Percentiles rank a stretch among this genome's conserved stretches.
phyloP scores from a whole-genome alignment of 2,329 filamentous ascomycete species.

The Neofusicoccum sp. region DNA sequence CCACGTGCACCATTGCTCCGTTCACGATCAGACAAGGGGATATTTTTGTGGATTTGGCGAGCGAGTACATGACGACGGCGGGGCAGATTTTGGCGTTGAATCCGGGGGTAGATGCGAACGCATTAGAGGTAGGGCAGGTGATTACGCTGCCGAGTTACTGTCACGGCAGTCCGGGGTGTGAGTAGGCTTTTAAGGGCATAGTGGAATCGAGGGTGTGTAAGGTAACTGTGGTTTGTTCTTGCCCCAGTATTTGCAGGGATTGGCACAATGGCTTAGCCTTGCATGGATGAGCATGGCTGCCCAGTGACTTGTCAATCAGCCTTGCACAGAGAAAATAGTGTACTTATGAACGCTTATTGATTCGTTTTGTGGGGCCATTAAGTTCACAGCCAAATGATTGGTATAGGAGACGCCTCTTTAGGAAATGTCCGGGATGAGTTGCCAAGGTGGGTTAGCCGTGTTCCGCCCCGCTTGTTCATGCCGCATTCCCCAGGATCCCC shows the following conservation, averaged over 20 bases:
- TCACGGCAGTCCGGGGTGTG: not conserved
- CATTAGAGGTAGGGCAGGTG: constrained; percentile 22
- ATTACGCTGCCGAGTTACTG: constrained; percentile 7
- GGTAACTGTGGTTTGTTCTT: too few species aligned
- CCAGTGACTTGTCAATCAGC: too few species aligned
- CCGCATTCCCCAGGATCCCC: not conserved
- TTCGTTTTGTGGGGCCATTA: not conserved
- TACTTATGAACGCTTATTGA: too few species aligned
- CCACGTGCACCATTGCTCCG: constrained; percentile 26
- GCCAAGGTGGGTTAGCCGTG: not conserved
- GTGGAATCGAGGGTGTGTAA: too few species aligned
- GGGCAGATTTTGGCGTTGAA: constrained; percentile 32
- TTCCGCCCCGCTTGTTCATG: not conserved
- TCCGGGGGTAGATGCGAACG: constrained; percentile 24
- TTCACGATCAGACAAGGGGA: constrained; percentile 30
- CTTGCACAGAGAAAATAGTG: too few species aligned
- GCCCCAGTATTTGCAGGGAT: too few species aligned
- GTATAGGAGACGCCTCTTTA: not conserved
- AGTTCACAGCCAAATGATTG: too few species aligned
- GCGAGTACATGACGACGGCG: constrained; percentile 24
- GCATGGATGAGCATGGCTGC: too few species aligned
- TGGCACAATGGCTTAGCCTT: too few species aligned
- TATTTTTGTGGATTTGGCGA: constrained; percentile 28
- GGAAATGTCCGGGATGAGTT: not conserved
- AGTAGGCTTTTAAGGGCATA: too few species aligned